Percentiles rank a stretch among this genome's conserved stretches.
Conservation (phyloP, 208 protist species). For the Vickermania spadyakhi region DNA sequence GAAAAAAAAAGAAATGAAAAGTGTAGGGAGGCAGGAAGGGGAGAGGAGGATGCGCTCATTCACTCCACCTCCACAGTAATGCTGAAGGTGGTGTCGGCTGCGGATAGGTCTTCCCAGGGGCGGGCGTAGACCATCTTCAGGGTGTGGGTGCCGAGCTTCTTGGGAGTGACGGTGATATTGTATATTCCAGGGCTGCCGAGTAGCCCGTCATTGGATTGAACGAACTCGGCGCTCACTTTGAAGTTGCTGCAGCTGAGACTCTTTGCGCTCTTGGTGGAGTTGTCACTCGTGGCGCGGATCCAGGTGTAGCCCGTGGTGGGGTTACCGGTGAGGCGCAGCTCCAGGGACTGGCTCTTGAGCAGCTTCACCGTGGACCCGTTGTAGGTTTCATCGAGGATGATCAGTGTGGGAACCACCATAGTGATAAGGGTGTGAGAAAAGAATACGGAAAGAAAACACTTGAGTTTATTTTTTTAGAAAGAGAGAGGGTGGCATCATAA, state of each 20-base stretch:
- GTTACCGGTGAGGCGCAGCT: conserved; percentile 41
- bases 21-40: neutral
- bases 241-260: conserved; percentile 18
- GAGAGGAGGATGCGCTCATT: neutral
- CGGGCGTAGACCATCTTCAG: conserved; percentile 42
- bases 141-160: conserved; percentile 17
- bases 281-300: conserved; percentile 18
- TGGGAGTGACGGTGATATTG: conserved; percentile 28
- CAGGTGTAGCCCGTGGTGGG: conserved; percentile 67
- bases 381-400: neutral
- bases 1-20: neutral
- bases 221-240: conserved; percentile 2
- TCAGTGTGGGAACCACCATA: too few species aligned
- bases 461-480: too few species aligned
- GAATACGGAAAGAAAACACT: too few species aligned
- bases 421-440: too few species aligned
- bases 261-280: neutral
- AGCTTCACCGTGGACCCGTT: conserved; percentile 17
- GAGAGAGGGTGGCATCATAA: too few species aligned
- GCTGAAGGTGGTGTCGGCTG: conserved; percentile 22
- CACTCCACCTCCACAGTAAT: conserved; percentile 26
- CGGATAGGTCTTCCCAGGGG: conserved; percentile 18
- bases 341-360: conserved; percentile 11
- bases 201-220: conserved; percentile 5
- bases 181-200: conserved; percentile 27